Evolutionary conservation across 192 early-diverging fungal genomes (phyloP).

Genomic region (Spizellomyces punctatus): DNA sequence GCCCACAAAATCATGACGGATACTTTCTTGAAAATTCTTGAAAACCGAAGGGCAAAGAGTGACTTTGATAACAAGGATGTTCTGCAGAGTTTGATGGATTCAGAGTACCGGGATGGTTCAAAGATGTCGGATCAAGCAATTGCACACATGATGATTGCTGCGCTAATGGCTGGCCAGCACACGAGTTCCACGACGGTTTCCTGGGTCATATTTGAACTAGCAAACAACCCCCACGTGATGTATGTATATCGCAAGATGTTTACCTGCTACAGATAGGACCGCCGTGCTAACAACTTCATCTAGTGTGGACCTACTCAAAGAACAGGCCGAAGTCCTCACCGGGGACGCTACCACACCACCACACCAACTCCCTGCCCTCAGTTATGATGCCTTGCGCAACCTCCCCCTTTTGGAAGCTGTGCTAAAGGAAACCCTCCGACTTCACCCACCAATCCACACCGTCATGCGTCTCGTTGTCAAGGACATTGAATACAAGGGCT

Average conservation of each 20-base stretch:
- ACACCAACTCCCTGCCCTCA: conserved; percentile 48
- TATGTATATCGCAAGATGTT: conserved; percentile 16
- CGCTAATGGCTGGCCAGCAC: conserved; percentile 98
- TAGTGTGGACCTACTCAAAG: conserved; percentile 59
- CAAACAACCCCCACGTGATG: conserved; percentile 71
- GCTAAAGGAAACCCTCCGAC: conserved; percentile 90
- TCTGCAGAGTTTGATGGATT: conserved; percentile 80
- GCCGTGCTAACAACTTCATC: conserved; percentile 6
- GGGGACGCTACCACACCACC: conserved; percentile 57
- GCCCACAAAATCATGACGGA: conserved; percentile 83
- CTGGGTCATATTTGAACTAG: conserved; percentile 90
- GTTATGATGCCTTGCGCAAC: conserved; percentile 74
- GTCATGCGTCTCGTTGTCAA: conserved; percentile 91
- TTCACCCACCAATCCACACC: conserved; percentile 91
- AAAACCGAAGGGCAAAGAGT: conserved; percentile 63
- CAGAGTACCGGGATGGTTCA: conserved; percentile 87
- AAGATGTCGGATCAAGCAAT: conserved; percentile 80
- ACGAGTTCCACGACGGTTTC: conserved; percentile 89
- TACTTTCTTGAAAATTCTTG: conserved; percentile 79
- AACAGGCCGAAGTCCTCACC: conserved; percentile 66
- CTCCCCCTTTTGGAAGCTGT: conserved; percentile 76
- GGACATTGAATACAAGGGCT: conserved; percentile 72
- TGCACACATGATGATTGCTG: conserved; percentile 96
- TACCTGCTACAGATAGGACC: too few relatives aligned
- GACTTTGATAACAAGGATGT: conserved; percentile 69